Base-by-base conservation (phyloP, 192 early-diverging fungal genomes). In the Coemansia interrupta region DNA sequence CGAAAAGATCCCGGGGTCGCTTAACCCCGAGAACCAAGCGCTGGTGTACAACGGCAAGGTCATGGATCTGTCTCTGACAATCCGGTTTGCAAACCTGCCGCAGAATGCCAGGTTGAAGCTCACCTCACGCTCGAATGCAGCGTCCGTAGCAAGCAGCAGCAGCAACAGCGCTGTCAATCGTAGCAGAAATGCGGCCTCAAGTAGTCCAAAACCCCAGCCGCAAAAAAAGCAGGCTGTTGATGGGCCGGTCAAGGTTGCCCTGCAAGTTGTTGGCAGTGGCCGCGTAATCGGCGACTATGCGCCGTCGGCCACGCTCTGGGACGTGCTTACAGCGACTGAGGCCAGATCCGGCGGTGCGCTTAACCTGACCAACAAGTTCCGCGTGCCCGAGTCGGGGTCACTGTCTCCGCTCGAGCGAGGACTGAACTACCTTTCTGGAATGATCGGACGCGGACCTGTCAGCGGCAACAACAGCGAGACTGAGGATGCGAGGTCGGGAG, bases 71-170 rank as follows among this genome's bases (percentile, higher is more conserved):
- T 83, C 90, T 6, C 73, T 90, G 10, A 80, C 86, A 1, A 78
- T 93, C 15, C 85, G 91, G 30, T 89, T 92, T 72, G 89, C 90
- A 28, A 92, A 91, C 63, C 70, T 95, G 29, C 86, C 90, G 3
- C 73, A 86, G 3, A 89, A 89, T 13, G 91, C 90, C 45, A 91
- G 86, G 56, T 82, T 95, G 7, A 77, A 75, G 30, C 74, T 95
- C 15, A 56, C 43, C 20, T 50, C 63, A 72, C 60, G 60, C 9
- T 11, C 49, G 44, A 44, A 40, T 5, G 56, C 54, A 10, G 20
- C 38, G 13, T 36, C 38, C 24, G 41, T 36, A 36, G 46, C 57
- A 45, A 0, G 29, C 56, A n/a, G 28, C 56, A 26, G 23, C 28
- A 44, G 47, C 48, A 22, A 41, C 40, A 38, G 54, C 58, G 19